Evolutionary conservation across 2,329 filamentous ascomycete genomes (phyloP).

Genomic region (Fusarium sp.): DNA sequence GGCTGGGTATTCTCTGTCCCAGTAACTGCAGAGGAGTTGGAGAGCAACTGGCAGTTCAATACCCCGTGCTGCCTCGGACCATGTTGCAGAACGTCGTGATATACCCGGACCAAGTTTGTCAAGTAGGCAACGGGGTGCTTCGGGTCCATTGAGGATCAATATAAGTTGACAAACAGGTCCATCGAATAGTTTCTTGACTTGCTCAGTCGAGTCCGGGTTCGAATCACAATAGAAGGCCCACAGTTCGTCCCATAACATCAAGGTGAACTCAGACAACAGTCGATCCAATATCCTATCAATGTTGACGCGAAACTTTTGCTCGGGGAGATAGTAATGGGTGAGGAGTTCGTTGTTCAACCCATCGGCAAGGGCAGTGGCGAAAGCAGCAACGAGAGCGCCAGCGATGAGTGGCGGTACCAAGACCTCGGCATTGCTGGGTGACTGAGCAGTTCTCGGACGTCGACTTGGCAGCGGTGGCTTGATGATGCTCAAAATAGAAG

Average conservation of each 20-base stretch:
- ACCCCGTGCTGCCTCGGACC: slow-evolving; percentile 45
- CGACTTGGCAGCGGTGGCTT: slow-evolving; percentile 50
- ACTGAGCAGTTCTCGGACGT: slow-evolving; percentile 42
- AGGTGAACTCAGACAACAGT: slow-evolving; percentile 46
- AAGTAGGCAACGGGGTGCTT: slow-evolving; percentile 47
- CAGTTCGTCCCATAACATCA: slow-evolving; percentile 49
- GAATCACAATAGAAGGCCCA: slow-evolving; percentile 46
- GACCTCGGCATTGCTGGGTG: slow-evolving; percentile 45
- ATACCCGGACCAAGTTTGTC: slow-evolving; percentile 49
- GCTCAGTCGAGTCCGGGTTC: slow-evolving; percentile 42
- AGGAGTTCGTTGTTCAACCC: slow-evolving; percentile 49
- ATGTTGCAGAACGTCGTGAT: slow-evolving; percentile 45
- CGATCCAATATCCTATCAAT: slow-evolving; percentile 50
- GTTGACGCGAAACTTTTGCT: slow-evolving; percentile 46
- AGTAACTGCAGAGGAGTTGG: slow-evolving; percentile 49
- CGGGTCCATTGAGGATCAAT: slow-evolving; percentile 49
- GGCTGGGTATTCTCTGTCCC: slow-evolving; percentile 48
- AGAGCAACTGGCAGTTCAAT: slow-evolving; percentile 48
- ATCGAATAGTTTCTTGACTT: slow-evolving; percentile 48
- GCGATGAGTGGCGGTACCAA: slow-evolving; percentile 49
- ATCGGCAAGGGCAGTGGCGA: slow-evolving; percentile 48
- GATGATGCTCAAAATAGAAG: slow-evolving; percentile 37
- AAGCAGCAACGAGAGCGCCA: slow-evolving; percentile 48
- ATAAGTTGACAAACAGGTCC: slow-evolving; percentile 51
- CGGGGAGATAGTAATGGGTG: slow-evolving; percentile 49